Conservation (phyloP, 2,329 filamentous ascomycete species). For the Colletotrichum sp. region DNA sequence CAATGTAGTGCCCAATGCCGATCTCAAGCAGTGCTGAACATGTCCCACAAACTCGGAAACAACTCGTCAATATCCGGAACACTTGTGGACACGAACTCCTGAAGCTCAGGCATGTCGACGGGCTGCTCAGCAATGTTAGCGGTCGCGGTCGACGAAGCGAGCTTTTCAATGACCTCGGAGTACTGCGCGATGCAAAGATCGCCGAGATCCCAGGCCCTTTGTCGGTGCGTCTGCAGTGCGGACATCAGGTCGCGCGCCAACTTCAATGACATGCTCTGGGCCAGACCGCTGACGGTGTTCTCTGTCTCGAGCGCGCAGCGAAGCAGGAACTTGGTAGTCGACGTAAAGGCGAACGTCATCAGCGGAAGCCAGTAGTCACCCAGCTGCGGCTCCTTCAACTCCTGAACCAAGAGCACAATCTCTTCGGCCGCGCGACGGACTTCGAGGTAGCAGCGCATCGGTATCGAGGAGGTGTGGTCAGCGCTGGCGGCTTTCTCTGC, state of each 20-base stretch:
- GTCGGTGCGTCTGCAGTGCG: constrained; percentile 41
- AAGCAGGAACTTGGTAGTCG: constrained; percentile 54
- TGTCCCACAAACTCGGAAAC: constrained; percentile 18
- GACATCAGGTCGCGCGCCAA: constrained; percentile 47
- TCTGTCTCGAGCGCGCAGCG: constrained; percentile 51
- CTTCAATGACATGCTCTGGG: constrained; percentile 42
- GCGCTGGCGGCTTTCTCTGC: constrained; percentile 29
- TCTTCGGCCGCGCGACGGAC: constrained; percentile 52
- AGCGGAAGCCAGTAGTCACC: constrained; percentile 56
- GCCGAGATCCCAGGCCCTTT: constrained; percentile 52
- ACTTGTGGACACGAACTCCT: constrained; percentile 12
- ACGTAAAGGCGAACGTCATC: constrained; percentile 51
- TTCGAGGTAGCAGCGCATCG: constrained; percentile 38
- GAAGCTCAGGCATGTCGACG: constrained; percentile 10
- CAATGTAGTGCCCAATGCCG: not conserved
- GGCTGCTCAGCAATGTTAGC: constrained; percentile 1
- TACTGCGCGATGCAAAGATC: constrained; percentile 55
- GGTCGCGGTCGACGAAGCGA: constrained; percentile 30
- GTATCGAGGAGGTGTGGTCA: constrained; percentile 21
- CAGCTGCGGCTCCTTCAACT: constrained; percentile 46
- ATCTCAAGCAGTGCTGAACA: not conserved
- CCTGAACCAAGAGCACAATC: constrained; percentile 51
- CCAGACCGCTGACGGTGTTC: constrained; percentile 36
- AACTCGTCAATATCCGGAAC: constrained; percentile 18
- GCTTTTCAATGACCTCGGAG: constrained; percentile 50